Percentiles rank a stretch among this genome's conserved stretches.
Evolutionary conservation across 176 grass and related monocot genomes (phyloP).

Genomic region (Avena sativa): DNA sequence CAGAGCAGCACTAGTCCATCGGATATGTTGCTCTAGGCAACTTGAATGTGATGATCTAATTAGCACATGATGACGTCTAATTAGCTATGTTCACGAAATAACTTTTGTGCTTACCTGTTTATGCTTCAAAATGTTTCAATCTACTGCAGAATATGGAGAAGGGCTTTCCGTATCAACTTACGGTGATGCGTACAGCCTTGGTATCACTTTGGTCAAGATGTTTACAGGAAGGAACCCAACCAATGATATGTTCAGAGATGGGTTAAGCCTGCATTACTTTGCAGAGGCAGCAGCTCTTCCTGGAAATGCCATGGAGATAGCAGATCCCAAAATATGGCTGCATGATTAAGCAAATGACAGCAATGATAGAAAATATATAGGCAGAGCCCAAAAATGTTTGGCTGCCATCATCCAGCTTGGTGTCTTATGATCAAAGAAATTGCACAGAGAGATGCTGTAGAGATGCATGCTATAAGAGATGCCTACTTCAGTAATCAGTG

Average conservation of each 20-base stretch:
- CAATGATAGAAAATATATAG: background rate
- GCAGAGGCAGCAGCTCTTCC: background rate
- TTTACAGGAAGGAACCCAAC: conserved; percentile 17
- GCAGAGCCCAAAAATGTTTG: background rate
- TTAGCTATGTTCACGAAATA: background rate
- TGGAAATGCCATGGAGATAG: background rate
- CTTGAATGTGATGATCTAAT: background rate
- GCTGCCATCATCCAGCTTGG: conserved; percentile 2
- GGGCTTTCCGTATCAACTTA: conserved; percentile 1
- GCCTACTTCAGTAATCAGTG: background rate
- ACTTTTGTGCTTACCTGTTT: background rate
- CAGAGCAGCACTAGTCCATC: conserved; percentile 45
- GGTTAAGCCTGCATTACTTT: background rate
- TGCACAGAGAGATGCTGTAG: conserved; percentile 7
- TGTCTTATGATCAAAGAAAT: conserved; percentile 32
- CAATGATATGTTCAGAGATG: conserved; percentile 29
- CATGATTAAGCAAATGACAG: conserved; percentile 10
- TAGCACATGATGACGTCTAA: background rate
- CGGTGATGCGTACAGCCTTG: conserved; percentile 29
- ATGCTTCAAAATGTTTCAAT: background rate
- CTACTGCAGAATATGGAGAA: conserved; percentile 3
- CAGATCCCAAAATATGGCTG: conserved; percentile 16
- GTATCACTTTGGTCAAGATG: conserved; percentile 20
- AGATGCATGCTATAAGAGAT: conserved; percentile 43
- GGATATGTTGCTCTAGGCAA: conserved; percentile 62